A percentile compares a stretch with the other conserved stretches of the same genome.
Evolutionary conservation across 164 flowering plant species (phyloP).

Genomic region (Liquidambar formosana): DNA sequence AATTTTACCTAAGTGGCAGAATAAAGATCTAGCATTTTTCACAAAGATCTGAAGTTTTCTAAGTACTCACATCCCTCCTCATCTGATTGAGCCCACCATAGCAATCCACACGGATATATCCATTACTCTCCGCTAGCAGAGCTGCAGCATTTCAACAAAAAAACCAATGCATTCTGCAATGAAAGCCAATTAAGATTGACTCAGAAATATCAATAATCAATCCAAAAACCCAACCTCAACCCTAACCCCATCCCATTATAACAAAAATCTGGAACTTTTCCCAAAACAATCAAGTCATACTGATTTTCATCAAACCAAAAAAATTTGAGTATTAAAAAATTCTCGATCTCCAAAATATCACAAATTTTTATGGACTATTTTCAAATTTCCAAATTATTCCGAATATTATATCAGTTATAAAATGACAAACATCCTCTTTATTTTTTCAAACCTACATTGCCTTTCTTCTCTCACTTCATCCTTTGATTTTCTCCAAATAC

Average conservation of each 20-base stretch:
- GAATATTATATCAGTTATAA: not conserved
- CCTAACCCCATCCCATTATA: not conserved
- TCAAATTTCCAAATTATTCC: not conserved
- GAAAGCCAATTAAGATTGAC: slow-evolving; percentile 52
- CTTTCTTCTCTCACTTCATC: not conserved
- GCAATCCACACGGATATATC: slow-evolving; percentile 94
- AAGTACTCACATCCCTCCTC: slow-evolving; percentile 85
- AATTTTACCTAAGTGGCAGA: not conserved
- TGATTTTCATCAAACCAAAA: not conserved
- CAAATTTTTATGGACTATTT: not conserved
- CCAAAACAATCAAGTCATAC: not conserved
- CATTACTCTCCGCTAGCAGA: slow-evolving; percentile 74
- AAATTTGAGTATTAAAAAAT: not conserved
- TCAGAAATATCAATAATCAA: slow-evolving; percentile 30
- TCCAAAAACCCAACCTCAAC: not conserved
- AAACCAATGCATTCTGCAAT: slow-evolving; percentile 92
- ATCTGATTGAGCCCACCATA: slow-evolving; percentile 99
- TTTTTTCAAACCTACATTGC: not conserved
- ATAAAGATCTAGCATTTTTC: not conserved
- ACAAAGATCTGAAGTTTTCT: not conserved
- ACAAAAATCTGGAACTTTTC: not conserved
- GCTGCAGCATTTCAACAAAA: slow-evolving; percentile 98
- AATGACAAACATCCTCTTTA: not conserved
- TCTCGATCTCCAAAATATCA: not conserved
- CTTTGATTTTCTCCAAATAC: not conserved